Conservation (phyloP, 208 protist species). For the Wallacemonas sp. region DNA sequence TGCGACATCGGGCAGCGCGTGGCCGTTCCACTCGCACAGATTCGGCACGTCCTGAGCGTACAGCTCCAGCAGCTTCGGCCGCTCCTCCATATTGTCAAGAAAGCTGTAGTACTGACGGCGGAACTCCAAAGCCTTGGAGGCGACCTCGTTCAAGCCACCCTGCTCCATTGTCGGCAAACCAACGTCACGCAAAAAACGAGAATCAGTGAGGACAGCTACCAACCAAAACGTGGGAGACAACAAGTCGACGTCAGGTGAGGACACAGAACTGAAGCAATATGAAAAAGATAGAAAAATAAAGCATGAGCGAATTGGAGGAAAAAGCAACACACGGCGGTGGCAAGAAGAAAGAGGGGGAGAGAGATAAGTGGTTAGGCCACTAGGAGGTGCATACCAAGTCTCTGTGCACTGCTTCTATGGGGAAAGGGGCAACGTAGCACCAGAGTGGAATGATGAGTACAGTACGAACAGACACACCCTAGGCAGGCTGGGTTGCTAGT, state of each 20-base stretch:
- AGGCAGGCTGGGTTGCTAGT: no score
- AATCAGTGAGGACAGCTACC: neutral
- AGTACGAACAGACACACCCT: no score
- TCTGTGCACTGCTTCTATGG: no score
- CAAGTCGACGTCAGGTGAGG: neutral
- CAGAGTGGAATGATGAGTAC: no score
- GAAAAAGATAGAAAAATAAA: no score
- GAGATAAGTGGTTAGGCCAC: no score
- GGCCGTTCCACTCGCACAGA: slow-evolving; percentile 89
- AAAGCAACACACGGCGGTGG: no score
- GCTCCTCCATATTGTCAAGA: slow-evolving; percentile 61
- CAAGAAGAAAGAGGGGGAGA: no score
- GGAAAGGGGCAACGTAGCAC: no score
- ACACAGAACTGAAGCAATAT: neutral
- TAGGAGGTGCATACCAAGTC: no score
- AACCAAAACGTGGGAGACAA: neutral
- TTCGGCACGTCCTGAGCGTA: slow-evolving; percentile 72
- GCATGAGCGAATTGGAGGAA: no score
- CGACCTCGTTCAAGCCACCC: slow-evolving; percentile 69
- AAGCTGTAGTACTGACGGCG: slow-evolving; percentile 74
- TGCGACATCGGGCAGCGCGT: slow-evolving; percentile 44
- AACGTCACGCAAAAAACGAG: neutral
- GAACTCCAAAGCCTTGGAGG: slow-evolving; percentile 82
- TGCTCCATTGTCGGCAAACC: slow-evolving; percentile 49
- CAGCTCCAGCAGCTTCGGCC: slow-evolving; percentile 49